phyloP scores from a whole-genome alignment of 228 moss, liverwort and hornwort genomes.

The Sphagnum fallax region DNA sequence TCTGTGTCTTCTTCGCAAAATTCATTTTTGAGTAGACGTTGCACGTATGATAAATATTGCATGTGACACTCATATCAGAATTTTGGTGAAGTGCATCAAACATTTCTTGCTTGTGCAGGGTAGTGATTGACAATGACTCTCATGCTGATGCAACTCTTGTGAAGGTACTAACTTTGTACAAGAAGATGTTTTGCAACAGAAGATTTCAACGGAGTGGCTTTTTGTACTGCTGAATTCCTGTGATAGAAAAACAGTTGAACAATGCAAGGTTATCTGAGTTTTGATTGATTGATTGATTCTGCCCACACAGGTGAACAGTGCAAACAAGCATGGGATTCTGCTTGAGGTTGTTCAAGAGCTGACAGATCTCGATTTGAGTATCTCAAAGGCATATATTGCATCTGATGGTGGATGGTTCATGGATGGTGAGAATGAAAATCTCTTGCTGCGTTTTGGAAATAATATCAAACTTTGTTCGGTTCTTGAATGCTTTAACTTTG shows the following conservation, averaged over 20 bases:
- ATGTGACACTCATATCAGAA: no score
- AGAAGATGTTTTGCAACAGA: neutral
- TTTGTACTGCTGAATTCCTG: neutral
- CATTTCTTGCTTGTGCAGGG: neutral
- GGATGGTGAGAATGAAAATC: conserved; percentile 1
- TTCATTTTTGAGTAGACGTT: no score
- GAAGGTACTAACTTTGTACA: neutral
- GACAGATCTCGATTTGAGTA: neutral
- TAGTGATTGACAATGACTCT: conserved; percentile 2
- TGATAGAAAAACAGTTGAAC: no score
- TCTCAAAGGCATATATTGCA: conserved; percentile 6
- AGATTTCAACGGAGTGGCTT: no score
- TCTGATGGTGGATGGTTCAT: conserved; percentile 9
- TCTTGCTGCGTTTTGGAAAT: neutral
- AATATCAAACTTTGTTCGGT: neutral
- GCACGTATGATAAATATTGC: no score
- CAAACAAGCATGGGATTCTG: conserved; percentile 12
- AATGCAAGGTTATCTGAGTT: neutral
- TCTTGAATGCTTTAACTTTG: neutral
- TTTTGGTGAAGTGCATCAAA: no score
- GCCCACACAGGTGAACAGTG: conserved; percentile 31
- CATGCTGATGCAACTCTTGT: conserved; percentile 1
- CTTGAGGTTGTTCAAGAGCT: conserved; percentile 6
- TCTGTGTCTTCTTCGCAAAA: no score
- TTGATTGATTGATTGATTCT: neutral